Percentiles rank a stretch among this genome's conserved stretches.
Conservation (phyloP, 2,329 filamentous ascomycete genomes). For the Colletotrichum endophyticum region DNA sequence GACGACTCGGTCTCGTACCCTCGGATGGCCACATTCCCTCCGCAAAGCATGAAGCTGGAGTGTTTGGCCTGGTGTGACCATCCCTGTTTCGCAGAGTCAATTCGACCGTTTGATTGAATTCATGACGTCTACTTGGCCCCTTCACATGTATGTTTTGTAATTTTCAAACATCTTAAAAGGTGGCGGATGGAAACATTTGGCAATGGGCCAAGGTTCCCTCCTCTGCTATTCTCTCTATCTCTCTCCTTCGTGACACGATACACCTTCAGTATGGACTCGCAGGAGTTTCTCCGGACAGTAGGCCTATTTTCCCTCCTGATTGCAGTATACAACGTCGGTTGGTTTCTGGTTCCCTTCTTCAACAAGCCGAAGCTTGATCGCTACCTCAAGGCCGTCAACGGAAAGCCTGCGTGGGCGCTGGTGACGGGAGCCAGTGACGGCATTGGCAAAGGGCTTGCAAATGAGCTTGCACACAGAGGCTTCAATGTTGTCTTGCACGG, state of each 20-base stretch:
- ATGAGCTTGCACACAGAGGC: conserved; percentile 53
- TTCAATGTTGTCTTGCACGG: conserved; percentile 65
- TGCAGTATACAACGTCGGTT: neutral
- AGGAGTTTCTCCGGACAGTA: neutral
- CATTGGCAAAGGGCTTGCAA: conserved; percentile 55
- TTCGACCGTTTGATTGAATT: neutral
- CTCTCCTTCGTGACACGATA: neutral
- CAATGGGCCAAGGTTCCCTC: fast-evolving
- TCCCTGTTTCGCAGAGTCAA: conserved; percentile 2
- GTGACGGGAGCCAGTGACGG: conserved; percentile 61
- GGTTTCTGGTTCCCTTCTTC: conserved; percentile 10
- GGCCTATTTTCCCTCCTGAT: neutral
- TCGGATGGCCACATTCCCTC: neutral
- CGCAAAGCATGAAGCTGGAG: neutral
- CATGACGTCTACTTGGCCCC: neutral
- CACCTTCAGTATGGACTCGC: neutral
- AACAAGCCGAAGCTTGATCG: conserved; percentile 19
- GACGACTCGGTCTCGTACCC: neutral
- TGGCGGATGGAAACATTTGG: neutral
- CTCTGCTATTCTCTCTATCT: neutral
- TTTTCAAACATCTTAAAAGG: neutral
- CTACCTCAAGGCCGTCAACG: conserved; percentile 24
- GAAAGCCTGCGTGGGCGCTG: conserved; percentile 44
- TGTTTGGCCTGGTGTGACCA: neutral
- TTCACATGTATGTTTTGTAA: neutral